Evolutionary conservation across 208 protist species (phyloP).

Genomic region (Trypanosoma congolense): DNA sequence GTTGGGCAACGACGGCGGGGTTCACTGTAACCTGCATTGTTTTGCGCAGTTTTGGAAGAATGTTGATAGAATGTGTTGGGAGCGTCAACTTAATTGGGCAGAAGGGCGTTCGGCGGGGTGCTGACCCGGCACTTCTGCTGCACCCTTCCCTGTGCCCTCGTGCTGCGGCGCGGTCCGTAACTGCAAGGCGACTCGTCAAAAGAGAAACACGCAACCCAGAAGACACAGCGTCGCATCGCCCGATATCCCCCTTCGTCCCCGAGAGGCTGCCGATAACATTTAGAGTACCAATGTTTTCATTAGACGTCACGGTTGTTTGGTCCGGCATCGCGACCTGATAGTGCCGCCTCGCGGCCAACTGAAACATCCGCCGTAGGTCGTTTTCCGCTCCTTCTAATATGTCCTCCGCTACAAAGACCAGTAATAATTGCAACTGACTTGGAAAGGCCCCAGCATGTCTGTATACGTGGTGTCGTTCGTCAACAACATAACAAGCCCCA

Average conservation of each 20-base stretch:
- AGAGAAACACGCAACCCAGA: neutral
- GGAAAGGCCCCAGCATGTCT: neutral
- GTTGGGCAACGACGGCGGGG: neutral
- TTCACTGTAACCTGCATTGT: neutral
- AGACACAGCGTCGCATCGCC: neutral
- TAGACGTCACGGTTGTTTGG: too few species aligned
- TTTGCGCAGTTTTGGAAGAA: neutral
- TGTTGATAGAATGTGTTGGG: neutral
- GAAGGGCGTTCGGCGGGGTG: neutral
- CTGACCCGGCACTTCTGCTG: neutral
- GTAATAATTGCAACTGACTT: constrained; percentile 1
- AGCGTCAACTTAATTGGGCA: neutral
- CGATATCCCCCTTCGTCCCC: neutral
- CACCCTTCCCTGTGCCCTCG: neutral
- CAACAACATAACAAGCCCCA: constrained; percentile 18
- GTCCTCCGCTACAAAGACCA: constrained; percentile 12
- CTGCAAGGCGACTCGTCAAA: neutral
- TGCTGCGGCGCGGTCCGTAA: neutral
- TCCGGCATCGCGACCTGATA: neutral
- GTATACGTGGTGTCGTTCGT: constrained; percentile 21
- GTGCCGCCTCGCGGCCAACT: neutral
- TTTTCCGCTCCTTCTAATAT: constrained; percentile 10
- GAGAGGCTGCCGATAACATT: too few species aligned
- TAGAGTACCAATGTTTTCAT: too few species aligned
- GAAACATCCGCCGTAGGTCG: constrained; percentile 9